Evolutionary conservation across 2,329 filamentous ascomycete genomes (phyloP).

Genomic region (Cladosporium austrohemisphaericum): DNA sequence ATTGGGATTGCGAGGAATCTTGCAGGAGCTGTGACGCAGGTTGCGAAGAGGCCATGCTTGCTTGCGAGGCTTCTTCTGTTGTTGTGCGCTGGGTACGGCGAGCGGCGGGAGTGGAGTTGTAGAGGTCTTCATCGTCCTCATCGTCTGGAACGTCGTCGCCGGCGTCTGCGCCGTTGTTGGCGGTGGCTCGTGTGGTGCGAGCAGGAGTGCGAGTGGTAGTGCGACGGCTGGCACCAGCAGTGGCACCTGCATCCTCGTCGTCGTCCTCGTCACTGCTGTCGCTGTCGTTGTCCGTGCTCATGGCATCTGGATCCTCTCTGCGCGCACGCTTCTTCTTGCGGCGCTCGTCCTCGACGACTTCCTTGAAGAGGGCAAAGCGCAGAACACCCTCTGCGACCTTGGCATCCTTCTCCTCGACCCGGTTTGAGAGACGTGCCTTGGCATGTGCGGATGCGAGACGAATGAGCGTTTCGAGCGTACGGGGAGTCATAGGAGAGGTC

Average conservation of each 20-base stretch:
- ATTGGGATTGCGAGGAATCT: slow-evolving; percentile 50
- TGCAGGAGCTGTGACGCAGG: slow-evolving; percentile 67
- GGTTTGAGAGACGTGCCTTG: slow-evolving; percentile 80
- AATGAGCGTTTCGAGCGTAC: slow-evolving; percentile 96
- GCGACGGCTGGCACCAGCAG: slow-evolving; percentile 20
- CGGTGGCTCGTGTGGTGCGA: slow-evolving; percentile 30
- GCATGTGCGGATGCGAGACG: slow-evolving; percentile 94
- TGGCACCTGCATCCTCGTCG: slow-evolving; percentile 33
- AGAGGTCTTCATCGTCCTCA: slow-evolving; percentile 54
- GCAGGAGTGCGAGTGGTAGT: slow-evolving; percentile 25
- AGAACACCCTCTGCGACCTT: slow-evolving; percentile 83
- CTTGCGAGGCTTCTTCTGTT: slow-evolving; percentile 41
- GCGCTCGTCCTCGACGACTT: slow-evolving; percentile 75
- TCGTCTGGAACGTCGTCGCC: slow-evolving; percentile 34
- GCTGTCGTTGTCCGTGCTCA: slow-evolving; percentile 53
- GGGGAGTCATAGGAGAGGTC: slow-evolving; percentile 91
- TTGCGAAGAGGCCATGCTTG: slow-evolving; percentile 75
- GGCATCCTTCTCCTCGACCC: slow-evolving; percentile 87
- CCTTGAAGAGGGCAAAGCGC: slow-evolving; percentile 94
- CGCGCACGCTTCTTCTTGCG: slow-evolving; percentile 78
- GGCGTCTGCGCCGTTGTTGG: slow-evolving; percentile 41
- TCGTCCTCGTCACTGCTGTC: slow-evolving; percentile 53
- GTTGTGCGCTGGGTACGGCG: slow-evolving; percentile 43
- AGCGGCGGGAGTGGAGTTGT: slow-evolving; percentile 49
- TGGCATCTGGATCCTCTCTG: slow-evolving; percentile 52